Conservation (phyloP, 257 asterid genomes). For the Craterostigma plantagineum region DNA sequence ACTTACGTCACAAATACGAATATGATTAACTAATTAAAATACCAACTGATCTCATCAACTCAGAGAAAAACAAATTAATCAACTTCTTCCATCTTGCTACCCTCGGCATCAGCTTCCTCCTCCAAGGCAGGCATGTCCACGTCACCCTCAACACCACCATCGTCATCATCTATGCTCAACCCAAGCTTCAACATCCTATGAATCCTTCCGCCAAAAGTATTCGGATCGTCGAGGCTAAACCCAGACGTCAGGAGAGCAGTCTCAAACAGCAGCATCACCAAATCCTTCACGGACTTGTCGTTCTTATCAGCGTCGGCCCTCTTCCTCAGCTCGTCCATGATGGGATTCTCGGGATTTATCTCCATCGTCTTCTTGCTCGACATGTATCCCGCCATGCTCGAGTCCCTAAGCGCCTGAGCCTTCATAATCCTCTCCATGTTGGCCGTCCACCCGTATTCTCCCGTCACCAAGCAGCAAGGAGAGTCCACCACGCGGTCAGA, state of each 20-base stretch:
- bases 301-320: constrained; percentile 33
- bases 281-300: constrained; percentile 30
- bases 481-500: constrained; percentile 35
- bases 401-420: constrained; percentile 28
- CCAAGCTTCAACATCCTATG: constrained; percentile 36
- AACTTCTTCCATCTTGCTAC: constrained; percentile 34
- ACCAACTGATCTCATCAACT: too few relatives aligned
- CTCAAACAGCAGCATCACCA: constrained; percentile 24
- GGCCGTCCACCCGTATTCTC: constrained; percentile 32
- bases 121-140: constrained; percentile 19
- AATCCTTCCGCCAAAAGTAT: constrained; percentile 29
- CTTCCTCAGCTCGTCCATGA: constrained; percentile 34
- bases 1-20: too few relatives aligned
- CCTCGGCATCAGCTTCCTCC: constrained; percentile 25
- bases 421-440: constrained; percentile 37
- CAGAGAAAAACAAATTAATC: too few relatives aligned
- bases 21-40: too few relatives aligned
- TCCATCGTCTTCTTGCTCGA: constrained; percentile 37
- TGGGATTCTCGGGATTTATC: constrained; percentile 26
- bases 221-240: constrained; percentile 32
- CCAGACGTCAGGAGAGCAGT: constrained; percentile 30
- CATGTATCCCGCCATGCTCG: constrained; percentile 35
- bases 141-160: constrained; percentile 17
- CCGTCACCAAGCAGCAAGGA: constrained; percentile 36
- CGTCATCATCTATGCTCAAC: constrained; percentile 27